phyloP scores from a whole-genome alignment of 2,329 filamentous ascomycete genomes.

The Madurella fahalii region DNA sequence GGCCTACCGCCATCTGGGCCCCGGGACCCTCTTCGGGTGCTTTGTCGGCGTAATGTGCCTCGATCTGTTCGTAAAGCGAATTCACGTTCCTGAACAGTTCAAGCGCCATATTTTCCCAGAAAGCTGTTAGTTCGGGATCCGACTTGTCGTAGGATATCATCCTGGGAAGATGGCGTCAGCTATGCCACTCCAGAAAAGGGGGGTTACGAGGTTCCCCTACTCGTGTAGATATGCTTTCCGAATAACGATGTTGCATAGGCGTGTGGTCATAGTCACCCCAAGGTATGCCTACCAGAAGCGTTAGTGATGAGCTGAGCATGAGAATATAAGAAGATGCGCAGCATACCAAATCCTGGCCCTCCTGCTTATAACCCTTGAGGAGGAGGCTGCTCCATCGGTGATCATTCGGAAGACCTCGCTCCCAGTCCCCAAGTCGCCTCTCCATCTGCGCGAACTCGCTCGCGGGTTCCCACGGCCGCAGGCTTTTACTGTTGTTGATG shows the following conservation, averaged over 20 bases:
- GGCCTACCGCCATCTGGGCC: constrained; percentile 48
- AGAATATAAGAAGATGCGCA: too few species aligned
- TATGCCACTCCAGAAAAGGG: too few species aligned
- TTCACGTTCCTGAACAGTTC: constrained; percentile 49
- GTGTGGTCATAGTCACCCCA: constrained; percentile 51
- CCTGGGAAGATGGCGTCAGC: constrained; percentile 28
- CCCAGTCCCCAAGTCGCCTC: constrained; percentile 44
- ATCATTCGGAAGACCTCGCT: constrained; percentile 42
- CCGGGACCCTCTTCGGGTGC: constrained; percentile 46
- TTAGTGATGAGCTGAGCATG: neutral
- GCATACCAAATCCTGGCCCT: constrained; percentile 48
- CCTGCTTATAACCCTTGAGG: constrained; percentile 43
- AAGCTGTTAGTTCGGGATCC: constrained; percentile 34
- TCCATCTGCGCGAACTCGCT: constrained; percentile 47
- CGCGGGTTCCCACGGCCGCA: constrained; percentile 42
- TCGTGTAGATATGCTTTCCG: constrained; percentile 51
- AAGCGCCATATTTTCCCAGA: constrained; percentile 42
- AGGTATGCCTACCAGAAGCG: constrained; percentile 44
- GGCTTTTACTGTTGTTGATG: constrained; percentile 41
- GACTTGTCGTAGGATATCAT: constrained; percentile 41
- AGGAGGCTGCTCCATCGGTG: constrained; percentile 44
- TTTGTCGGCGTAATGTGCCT: constrained; percentile 46
- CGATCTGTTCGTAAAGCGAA: constrained; percentile 46
- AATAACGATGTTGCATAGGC: constrained; percentile 54
- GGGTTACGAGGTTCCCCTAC: too few species aligned